Evolutionary conservation across 2,329 filamentous ascomycete species (phyloP).

Genomic region (Ophiocordyceps sinensis): DNA sequence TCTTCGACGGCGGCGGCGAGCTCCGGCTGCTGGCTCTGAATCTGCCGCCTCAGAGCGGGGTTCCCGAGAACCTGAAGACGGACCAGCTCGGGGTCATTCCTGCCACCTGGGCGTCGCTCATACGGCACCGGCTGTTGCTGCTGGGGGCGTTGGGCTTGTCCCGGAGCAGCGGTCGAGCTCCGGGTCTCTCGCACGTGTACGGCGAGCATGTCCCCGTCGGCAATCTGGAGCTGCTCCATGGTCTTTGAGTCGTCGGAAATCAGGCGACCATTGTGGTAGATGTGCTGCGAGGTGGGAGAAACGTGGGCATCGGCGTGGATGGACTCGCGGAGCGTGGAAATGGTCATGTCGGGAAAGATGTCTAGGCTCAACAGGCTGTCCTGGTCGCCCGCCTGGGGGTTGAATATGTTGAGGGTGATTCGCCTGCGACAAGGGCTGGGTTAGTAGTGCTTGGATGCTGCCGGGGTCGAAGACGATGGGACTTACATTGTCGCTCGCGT

Average conservation of each 20-base stretch:
- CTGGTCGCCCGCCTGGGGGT: conserved; percentile 51
- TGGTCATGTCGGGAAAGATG: conserved; percentile 66
- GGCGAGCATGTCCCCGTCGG: conserved; percentile 83
- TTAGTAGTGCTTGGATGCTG: not conserved
- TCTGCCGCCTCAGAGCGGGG: conserved; percentile 54
- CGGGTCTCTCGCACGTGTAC: conserved; percentile 58
- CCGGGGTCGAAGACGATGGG: not conserved
- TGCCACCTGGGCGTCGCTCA: conserved; percentile 16
- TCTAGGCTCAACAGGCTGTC: conserved; percentile 70
- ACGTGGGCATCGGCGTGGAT: conserved; percentile 74
- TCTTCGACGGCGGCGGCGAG: conserved; percentile 66
- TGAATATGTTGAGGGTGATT: conserved; percentile 75
- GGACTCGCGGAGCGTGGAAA: conserved; percentile 75
- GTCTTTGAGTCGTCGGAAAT: conserved; percentile 68
- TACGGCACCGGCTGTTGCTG: conserved; percentile 15
- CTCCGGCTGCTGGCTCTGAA: conserved; percentile 59
- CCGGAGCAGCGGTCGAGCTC: conserved; percentile 27
- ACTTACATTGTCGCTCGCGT: too few species aligned
- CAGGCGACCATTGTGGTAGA: conserved; percentile 80
- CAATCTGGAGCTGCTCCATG: conserved; percentile 65
- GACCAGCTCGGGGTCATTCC: conserved; percentile 63
- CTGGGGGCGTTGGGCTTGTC: conserved; percentile 19
- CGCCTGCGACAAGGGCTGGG: conserved; percentile 39
- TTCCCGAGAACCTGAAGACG: conserved; percentile 73
- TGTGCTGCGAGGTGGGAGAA: conserved; percentile 57